Conservation (phyloP, 345 rosid species). For the Stellera chamaejasme region DNA sequence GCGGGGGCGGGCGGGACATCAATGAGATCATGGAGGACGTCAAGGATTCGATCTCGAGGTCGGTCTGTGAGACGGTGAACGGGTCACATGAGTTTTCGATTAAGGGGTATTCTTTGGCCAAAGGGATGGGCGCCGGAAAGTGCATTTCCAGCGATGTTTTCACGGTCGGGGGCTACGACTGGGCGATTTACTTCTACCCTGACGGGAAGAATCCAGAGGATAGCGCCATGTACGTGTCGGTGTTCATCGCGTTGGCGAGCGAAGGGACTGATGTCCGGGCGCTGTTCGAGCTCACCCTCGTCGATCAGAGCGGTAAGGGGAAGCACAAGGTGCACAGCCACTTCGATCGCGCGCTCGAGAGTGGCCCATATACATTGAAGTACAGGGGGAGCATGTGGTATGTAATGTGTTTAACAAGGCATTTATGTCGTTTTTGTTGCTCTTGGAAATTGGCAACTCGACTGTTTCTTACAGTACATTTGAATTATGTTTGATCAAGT, state of each 20-base stretch:
- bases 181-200: conserved; percentile 94
- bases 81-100: conserved; percentile 80
- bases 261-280: conserved; percentile 95
- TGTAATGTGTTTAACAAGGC: not conserved
- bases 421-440: not conserved
- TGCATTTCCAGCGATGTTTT: conserved; percentile 74
- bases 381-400: conserved; percentile 98
- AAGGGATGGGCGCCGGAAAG: conserved; percentile 76
- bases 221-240: conserved; percentile 57
- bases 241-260: conserved; percentile 80
- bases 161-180: conserved; percentile 82
- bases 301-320: conserved; percentile 93
- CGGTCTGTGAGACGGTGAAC: conserved; percentile 67
- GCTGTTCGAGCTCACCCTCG: conserved; percentile 68
- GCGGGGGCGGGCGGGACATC: conserved; percentile 1
- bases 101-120: conserved; percentile 73
- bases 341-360: conserved; percentile 83
- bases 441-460: not conserved
- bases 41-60: conserved; percentile 43
- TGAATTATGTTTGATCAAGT: not conserved
- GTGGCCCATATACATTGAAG: conserved; percentile 84
- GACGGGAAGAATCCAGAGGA: conserved; percentile 89
- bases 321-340: conserved; percentile 90
- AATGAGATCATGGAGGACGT: conserved; percentile 43
- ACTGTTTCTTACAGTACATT: too few species aligned